Evolutionary conservation across 2,329 filamentous ascomycete species (phyloP).

Genomic region (Penicillium rolfsii): DNA sequence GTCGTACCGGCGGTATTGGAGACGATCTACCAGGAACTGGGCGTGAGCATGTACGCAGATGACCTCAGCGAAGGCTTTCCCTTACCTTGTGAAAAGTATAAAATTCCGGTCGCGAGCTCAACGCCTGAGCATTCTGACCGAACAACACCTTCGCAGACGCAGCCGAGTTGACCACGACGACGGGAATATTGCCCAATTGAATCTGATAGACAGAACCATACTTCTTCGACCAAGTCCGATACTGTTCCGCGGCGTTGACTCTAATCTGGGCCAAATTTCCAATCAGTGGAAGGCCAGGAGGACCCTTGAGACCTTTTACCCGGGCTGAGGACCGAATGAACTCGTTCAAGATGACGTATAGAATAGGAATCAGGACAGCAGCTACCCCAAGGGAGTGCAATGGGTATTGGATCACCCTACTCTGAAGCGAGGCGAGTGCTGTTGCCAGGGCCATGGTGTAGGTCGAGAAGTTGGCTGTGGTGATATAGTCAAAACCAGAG

Average conservation of each 20-base stretch:
- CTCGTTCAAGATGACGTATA: constrained; percentile 56
- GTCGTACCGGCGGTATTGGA: constrained; percentile 69
- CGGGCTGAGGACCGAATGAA: constrained; percentile 51
- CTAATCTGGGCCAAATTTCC: constrained; percentile 61
- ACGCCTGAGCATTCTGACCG: constrained; percentile 56
- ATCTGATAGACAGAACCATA: constrained; percentile 61
- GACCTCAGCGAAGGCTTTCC: background rate
- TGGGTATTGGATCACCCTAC: constrained; percentile 23
- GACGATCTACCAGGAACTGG: constrained; percentile 52
- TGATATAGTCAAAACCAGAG: background rate
- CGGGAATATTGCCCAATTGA: constrained; percentile 59
- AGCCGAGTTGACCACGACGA: constrained; percentile 61
- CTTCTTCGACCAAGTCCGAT: constrained; percentile 57
- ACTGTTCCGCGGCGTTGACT: constrained; percentile 60
- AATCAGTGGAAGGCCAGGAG: constrained; percentile 56
- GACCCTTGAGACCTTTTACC: constrained; percentile 54
- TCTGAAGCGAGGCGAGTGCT: constrained; percentile 29
- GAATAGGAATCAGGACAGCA: constrained; percentile 37
- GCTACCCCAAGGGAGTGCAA: constrained; percentile 27
- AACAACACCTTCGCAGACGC: constrained; percentile 57
- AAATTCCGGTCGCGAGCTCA: constrained; percentile 60
- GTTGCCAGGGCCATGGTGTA: constrained; percentile 34
- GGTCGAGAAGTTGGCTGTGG: background rate
- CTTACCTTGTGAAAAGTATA: constrained; percentile 63
- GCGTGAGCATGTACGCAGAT: background rate